phyloP scores from a whole-genome alignment of 192 early-diverging fungal species.

The Powellomyces hirtus region DNA sequence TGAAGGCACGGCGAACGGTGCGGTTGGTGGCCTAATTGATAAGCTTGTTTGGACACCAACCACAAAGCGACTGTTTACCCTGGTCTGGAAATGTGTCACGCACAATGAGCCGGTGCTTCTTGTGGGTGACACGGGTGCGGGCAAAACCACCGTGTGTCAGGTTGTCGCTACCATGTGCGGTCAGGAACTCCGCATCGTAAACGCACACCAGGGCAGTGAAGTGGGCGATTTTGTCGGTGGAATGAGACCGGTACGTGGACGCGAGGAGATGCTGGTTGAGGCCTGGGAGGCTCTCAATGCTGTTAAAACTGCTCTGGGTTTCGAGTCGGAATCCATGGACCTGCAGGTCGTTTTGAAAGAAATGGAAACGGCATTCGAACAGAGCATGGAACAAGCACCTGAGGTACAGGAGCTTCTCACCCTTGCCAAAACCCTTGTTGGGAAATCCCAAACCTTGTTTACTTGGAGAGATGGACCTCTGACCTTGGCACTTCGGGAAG shows the following conservation, averaged over 20 bases:
- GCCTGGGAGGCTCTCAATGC: constrained; percentile 45
- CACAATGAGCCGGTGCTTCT: constrained; percentile 89
- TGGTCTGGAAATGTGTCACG: constrained; percentile 76
- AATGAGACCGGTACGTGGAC: constrained; percentile 86
- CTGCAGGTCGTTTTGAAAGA: not conserved
- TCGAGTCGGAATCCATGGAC: not conserved
- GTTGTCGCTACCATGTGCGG: constrained; percentile 71
- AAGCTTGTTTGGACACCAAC: constrained; percentile 91
- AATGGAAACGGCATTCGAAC: not conserved
- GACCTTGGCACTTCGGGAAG: constrained; percentile 82
- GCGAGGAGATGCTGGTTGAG: constrained; percentile 49
- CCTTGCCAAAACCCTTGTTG: not conserved
- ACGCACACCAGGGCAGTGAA: constrained; percentile 96
- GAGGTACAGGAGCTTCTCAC: not conserved
- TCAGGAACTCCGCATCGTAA: constrained; percentile 79
- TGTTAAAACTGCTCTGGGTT: constrained; percentile 19
- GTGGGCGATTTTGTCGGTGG: constrained; percentile 91
- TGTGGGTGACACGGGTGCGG: constrained; percentile 97
- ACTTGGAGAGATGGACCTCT: constrained; percentile 97
- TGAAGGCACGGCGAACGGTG: not conserved
- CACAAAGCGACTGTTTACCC: constrained; percentile 84
- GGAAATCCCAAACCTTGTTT: constrained; percentile 63
- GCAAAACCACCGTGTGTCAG: constrained; percentile 97
- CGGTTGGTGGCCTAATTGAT: constrained; percentile 1
- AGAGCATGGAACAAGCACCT: not conserved